Evolutionary conservation across 2,329 filamentous ascomycete species (phyloP).

Genomic region (Microcera coccophila): DNA sequence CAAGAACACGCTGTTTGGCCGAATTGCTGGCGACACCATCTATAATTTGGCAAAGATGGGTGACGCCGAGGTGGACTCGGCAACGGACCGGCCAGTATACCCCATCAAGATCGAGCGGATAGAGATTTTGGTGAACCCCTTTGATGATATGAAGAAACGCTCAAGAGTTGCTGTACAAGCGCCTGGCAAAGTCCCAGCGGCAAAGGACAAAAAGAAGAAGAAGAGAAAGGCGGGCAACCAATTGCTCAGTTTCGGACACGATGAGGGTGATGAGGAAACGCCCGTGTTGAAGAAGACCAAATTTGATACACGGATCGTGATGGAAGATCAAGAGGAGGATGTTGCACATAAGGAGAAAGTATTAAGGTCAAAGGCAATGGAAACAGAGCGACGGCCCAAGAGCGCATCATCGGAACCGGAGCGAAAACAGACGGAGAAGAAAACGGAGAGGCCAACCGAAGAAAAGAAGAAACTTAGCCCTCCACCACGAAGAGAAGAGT

Average conservation of each 20-base stretch:
- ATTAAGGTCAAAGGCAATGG: constrained; percentile 28
- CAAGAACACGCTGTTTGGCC: constrained; percentile 90
- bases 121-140: constrained; percentile 78
- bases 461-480: constrained; percentile 13
- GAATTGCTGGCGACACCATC: constrained; percentile 88
- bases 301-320: constrained; percentile 72
- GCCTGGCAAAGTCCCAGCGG: constrained; percentile 33
- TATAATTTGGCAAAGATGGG: constrained; percentile 95
- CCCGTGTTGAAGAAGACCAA: constrained; percentile 71
- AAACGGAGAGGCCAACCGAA: constrained; percentile 4
- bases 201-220: constrained; percentile 59
- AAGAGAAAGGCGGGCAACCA: constrained; percentile 75
- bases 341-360: constrained; percentile 24
- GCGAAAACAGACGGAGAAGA: constrained; percentile 10
- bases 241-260: constrained; percentile 72
- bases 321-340: constrained; percentile 43
- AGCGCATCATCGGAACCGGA: constrained; percentile 14
- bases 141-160: constrained; percentile 73
- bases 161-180: constrained; percentile 52
- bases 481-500: constrained; percentile 13
- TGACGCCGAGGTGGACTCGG: constrained; percentile 75
- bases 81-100: constrained; percentile 79
- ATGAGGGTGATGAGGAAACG: constrained; percentile 52
- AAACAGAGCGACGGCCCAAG: constrained; percentile 18
- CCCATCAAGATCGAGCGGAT: constrained; percentile 71